Base-by-base conservation (phyloP, 768 basidiomycete genomes). In the Lentinula aciculospora region DNA sequence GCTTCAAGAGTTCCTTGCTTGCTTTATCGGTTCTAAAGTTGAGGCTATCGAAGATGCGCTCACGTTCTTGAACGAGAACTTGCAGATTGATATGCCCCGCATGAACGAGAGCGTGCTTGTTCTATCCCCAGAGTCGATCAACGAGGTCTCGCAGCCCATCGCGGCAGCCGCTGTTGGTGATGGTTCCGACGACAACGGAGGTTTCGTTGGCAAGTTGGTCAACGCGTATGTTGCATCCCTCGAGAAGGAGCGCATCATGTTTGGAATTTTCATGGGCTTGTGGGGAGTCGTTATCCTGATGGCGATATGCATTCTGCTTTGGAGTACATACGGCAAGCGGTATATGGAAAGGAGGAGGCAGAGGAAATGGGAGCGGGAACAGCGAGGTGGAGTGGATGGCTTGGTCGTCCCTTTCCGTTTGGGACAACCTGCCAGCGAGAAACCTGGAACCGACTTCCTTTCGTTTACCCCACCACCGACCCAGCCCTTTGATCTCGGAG, bases 11-110 rank as follows among this genome's bases (percentile, higher is more conserved):
- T 97, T 98, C 67, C 73, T 97, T 66, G 82, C 76, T 65, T 98
- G 96, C 67, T 79, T 98, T 66, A 81, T 98, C 63, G 96, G 96
- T n/a, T 80, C 81, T 60, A 98, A 98, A 69, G 86, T 98, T 47
- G 76, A 85, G 56, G 91, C 88, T 9, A 77, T 98, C 65, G 92
- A 95, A 71, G 78, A 84, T 17, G 94, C 89, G 4, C 76, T 97
- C 39, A 98, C 94, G 0, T 98, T 96, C 80, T 75, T 98, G 61
- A 87, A 96, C 67, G 75, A 93, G 61, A 92, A 97, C 71, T 84
- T 95, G 47, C 76, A 85, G 48, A 76, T 98, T 65, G 72, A 90
- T 64, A 79, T 98, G 58, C 89, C 94, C 0, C 82, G 81, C 46
- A 80, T 98, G 57, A 88, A 92, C 58, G 74, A 88, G 51, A 79